Base-by-base conservation (phyloP, 441 rosid genomes). In the Biscutella auriculata region DNA sequence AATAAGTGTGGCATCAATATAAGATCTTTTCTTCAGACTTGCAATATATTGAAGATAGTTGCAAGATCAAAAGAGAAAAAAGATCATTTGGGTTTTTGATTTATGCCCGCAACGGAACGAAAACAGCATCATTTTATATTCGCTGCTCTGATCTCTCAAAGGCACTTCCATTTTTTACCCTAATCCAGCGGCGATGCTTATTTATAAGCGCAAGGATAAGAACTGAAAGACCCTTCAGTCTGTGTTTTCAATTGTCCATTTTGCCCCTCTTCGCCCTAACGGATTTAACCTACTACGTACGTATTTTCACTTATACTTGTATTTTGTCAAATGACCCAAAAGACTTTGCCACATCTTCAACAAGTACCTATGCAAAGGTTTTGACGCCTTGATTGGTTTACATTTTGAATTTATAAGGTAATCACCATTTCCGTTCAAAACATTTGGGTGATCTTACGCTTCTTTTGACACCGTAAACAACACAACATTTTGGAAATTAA, bases 41-140 rank as follows among this genome's bases (percentile, higher is more conserved):
- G 63, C 75, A 67, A n/a, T n/a, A 23, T 1, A 49, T 21, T 8
- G 16, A 12, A 41, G 2, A 35, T 5, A 8, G 3, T 71, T 62
- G 76, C 66, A 60, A 45, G 45, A 36, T 23, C n/a, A 16, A 1
- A 14, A 40, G 0, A 17, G 11, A 58, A 47, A 59, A 65, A 66
- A 70, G 57, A 57, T 21, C n/a, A 6, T 0, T 2, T 50, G 34
- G 27, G 8, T n/a, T 17, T 48, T 71, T 1, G n/a, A 5, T 77
- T 1, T 74, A 25, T 57, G 83, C 83, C 79, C 6, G 79, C 79
- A 72, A 76, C 79, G 79, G 79, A 79, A 76, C 79, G 46, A 10
- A 35, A 66, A 58, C 74, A 64, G 17, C 62, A 67, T n/a, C n/a
- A n/a, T n/a, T 26, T 5, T 8, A 6, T 0, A 0, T 0, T n/a